Evolutionary conservation across 1,139 yeast genomes (phyloP), one percentile per base, ranked within the genome.

Genomic region (Lodderomyces elongisporus): DNA sequence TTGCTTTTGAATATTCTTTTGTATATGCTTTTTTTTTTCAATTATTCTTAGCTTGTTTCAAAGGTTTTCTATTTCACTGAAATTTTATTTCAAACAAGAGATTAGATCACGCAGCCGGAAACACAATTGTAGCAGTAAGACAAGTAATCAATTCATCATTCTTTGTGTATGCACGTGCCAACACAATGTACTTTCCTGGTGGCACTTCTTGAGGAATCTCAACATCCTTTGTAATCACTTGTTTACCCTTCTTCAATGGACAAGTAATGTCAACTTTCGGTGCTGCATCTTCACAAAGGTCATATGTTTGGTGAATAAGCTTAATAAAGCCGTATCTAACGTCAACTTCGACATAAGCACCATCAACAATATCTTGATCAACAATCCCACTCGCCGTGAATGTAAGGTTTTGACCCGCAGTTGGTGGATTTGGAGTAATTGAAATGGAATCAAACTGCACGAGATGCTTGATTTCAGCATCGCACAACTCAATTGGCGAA

Each of bases 131-230:
- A 10, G 95, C 96, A 23, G 85, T 75, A 50, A 91, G 68, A 58
- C 98, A 91, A 22, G 96, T 79, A 45, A 91, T 79, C 44, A 81
- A 73, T 31, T 74, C 79, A 48, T 85, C 96, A 37, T 84, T 87
- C 33, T 64, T 76, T 29, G 95, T 87, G 62, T 74, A 91, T 4
- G 97, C 98, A 51, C 91, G 77, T 14, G 96, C 97, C 40, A 71
- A 67, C 32, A 89, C 95, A 28, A 74, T 62, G 62, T 91, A 91
- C 55, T 75, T 82, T 28, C 97, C 98, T 18, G 97, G 96, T 39
- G 98, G 97, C 17, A 89, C 95, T 58, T 87, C 93, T n/a, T 70
- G 66, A 14, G 98, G 98, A 42, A 91, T 76, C 47, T 79, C 89
- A 22, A 91, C 93, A 30, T 66, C 60, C 59, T 88, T 87, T 24